Base-by-base conservation (phyloP, 1,139 yeast species). In the Pneumocystis oryctolagi region DNA sequence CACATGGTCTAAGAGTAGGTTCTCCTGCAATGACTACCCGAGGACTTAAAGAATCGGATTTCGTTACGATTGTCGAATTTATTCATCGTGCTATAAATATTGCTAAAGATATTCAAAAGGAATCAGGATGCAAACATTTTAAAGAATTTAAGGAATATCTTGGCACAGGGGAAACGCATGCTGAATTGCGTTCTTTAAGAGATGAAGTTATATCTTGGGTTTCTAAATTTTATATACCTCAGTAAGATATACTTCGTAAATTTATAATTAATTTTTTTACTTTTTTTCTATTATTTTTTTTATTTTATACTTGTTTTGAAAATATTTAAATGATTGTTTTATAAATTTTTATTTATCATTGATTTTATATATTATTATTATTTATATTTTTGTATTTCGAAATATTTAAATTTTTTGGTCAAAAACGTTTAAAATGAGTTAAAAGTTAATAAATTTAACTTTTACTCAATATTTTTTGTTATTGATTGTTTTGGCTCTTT, bases 11-110 rank as follows among this genome's bases (percentile, higher is more conserved):
- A 68, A 88, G 98, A 79, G 85, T 92, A 68, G 98, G 98, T 74
- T 89, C 98, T 58, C 98, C 98, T 69, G 97, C 97, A 67, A 92
- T 92, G 98, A 83, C 97, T 67, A 88, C 97, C 67, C 87, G 98
- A 79, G 98, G 97, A 71, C 82, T 90, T 73, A 85, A 88, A 69
- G 89, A 85, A 74, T 85, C 80, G 68, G 97, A 92, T 73, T 92
- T 90, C 78, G 81, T 78, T 72, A 84, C 80, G 74, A 88, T 92
- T 71, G 97, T 86, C 66, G 77, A 79, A 67, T 90, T 85, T 80
- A 88, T 90, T 71, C 92, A 89, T 78, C 79, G 80, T 70, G 90
- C 95, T 60, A 92, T 90, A 67, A 79, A 82, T 71, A 83, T 84
- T 71, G 92, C 97, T 64, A 82, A 81, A 74, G 79, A 82, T 67